A percentile compares a stretch with the other conserved stretches of the same genome.
phyloP scores from a whole-genome alignment of 1,284 basidiomycete genomes.

The Schizophyllum amplum region DNA sequence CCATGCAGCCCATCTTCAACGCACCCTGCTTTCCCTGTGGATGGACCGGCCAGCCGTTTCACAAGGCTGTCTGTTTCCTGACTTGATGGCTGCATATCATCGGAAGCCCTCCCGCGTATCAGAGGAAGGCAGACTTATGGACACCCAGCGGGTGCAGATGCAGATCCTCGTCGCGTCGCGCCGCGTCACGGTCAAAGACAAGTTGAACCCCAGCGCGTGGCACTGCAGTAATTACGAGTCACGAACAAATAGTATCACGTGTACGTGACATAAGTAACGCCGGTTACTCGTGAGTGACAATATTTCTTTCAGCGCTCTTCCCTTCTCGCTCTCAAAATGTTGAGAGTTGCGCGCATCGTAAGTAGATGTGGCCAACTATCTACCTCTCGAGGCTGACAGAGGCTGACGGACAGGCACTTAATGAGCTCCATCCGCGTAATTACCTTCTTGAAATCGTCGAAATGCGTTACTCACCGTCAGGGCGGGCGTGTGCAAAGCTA shows the following conservation, averaged over 20 bases:
- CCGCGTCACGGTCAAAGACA: background rate
- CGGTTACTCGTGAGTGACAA: background rate
- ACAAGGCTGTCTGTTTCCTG: slow-evolving; percentile 44
- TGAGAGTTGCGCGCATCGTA: too few species aligned
- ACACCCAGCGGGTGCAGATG: too few species aligned
- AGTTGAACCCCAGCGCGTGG: background rate
- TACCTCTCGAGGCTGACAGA: too few species aligned
- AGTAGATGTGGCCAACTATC: too few species aligned
- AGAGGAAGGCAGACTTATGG: background rate
- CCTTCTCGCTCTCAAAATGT: too few species aligned
- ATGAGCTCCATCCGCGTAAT: too few species aligned
- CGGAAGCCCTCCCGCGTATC: background rate
- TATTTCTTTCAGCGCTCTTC: too few species aligned
- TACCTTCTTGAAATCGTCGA: too few species aligned
- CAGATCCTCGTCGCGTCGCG: background rate
- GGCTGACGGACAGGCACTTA: too few species aligned
- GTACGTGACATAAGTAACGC: background rate
- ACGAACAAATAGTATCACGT: background rate
- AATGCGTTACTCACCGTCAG: background rate
- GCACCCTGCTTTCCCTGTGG: slow-evolving; percentile 71
- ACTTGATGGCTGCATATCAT: background rate
- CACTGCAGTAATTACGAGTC: background rate
- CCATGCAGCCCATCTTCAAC: slow-evolving; percentile 15
- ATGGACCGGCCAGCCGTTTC: slow-evolving; percentile 68
- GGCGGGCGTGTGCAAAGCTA: too few species aligned